Evolutionary conservation across 371 early-diverging fungal genomes (phyloP).

Genomic region (Mucor sp.): DNA sequence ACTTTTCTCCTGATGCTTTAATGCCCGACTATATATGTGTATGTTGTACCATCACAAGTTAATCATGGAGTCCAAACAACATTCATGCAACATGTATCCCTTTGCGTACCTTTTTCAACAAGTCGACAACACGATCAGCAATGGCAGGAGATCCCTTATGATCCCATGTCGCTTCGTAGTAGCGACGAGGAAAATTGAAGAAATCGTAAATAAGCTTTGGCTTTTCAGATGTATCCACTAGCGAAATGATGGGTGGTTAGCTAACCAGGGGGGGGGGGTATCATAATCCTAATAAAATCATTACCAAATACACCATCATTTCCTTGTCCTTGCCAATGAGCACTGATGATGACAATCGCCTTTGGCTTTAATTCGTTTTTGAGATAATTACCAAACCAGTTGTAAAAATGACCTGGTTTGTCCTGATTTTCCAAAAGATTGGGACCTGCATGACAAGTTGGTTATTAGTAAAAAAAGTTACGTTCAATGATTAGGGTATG

Average conservation of each 20-base stretch:
- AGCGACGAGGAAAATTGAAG: slow-evolving; percentile 57
- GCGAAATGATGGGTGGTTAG: background rate
- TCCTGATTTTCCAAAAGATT: slow-evolving; percentile 50
- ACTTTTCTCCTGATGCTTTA: slow-evolving; percentile 40
- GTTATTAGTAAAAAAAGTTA: background rate
- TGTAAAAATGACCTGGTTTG: slow-evolving; percentile 49
- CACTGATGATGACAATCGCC: slow-evolving; percentile 58
- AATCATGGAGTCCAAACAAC: background rate
- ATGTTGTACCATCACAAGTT: background rate
- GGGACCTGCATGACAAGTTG: slow-evolving; percentile 41
- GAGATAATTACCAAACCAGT: slow-evolving; percentile 52
- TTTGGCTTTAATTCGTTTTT: slow-evolving; percentile 46
- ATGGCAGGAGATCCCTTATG: slow-evolving; percentile 56
- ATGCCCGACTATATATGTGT: slow-evolving; percentile 40
- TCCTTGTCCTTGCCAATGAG: slow-evolving; percentile 59
- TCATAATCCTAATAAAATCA: background rate
- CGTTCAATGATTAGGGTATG: background rate
- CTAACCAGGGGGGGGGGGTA: background rate
- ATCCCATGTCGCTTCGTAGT: slow-evolving; percentile 60
- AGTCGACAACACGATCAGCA: slow-evolving; percentile 52
- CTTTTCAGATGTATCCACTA: slow-evolving; percentile 46
- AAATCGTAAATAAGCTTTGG: slow-evolving; percentile 70
- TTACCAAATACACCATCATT: slow-evolving; percentile 40
- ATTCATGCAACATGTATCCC: background rate
- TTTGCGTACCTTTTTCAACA: slow-evolving; percentile 41